Base-by-base conservation (phyloP, 1,284 basidiomycete species). In the Ceratobasidium sp. region DNA sequence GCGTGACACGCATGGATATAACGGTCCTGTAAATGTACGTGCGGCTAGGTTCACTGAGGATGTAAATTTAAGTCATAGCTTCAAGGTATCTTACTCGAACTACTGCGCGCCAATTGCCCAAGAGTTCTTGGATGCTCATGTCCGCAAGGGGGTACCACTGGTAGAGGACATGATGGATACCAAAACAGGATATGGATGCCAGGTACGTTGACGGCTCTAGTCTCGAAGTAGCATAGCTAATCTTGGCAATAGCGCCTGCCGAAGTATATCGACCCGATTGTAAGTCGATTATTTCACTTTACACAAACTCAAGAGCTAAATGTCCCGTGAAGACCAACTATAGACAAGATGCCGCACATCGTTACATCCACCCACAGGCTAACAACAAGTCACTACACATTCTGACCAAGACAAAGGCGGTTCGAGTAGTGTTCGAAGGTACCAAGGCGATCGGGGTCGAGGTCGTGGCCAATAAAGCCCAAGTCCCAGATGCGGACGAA, bases 341-440 rank as follows among this genome's bases (percentile, higher is more conserved):
- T 76, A 76, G 73, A n/a, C 63, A 76, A 67, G 73, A 3, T 33
- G 51, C 55, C 90, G 18, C 92, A 92, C 81, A 90, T 92, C n/a
- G 33, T 33, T 33, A 33, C 91, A 92, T 87, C 91, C 90, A 78
- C 90, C 92, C 49, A 92, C 90, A 90, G 91, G 92, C 81, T 84
- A 88, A 26, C 91, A 92, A 84, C 82, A 82, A 93, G 93, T 84
- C 85, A 92, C 13, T 91, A 88, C 85, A 84, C 92, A 66, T 87
- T 88, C 83, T 89, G 88, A 33, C 33, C 79, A 92, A 92, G 81
- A 87, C 91, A 18, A 89, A 90, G 33, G 92, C 91, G 7, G 89
- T 87, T n/a, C 89, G 92, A 67, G 91, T 93, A 76, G 89, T 93
- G 81, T 93, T 93, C 82, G 92, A 93, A 81, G 92, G 89, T 28